Percentiles rank a stretch among this genome's conserved stretches.
Conservation (phyloP, 805 yeast species). For the Saturnispora sekii region DNA sequence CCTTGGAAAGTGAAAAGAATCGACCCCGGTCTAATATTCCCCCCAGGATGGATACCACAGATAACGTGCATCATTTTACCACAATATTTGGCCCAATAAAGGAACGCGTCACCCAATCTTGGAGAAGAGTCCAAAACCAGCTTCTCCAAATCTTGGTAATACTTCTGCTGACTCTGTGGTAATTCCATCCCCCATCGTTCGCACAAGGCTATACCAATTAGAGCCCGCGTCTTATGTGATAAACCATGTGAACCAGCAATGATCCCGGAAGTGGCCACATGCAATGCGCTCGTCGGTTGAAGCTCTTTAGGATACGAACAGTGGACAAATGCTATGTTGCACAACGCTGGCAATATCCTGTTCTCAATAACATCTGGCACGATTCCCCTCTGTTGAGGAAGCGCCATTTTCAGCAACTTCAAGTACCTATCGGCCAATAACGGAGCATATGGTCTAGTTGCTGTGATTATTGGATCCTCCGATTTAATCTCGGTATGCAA, state of each 20-base stretch:
- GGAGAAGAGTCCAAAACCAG: conserved; percentile 37
- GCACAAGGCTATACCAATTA: conserved; percentile 64
- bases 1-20: conserved; percentile 35
- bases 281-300: conserved; percentile 66
- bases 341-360: conserved; percentile 60
- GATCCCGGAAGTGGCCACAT: conserved; percentile 64
- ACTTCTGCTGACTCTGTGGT: conserved; percentile 43
- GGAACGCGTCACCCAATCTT: conserved; percentile 33
- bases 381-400: conserved; percentile 37
- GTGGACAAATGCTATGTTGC: conserved; percentile 68
- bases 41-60: conserved; percentile 78
- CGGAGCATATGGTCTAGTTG: conserved; percentile 66
- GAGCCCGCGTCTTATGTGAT: conserved; percentile 60
- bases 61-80: conserved; percentile 70
- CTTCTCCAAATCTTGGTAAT: conserved; percentile 37
- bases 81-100: conserved; percentile 67
- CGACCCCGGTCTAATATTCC: conserved; percentile 56
- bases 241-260: conserved; percentile 70
- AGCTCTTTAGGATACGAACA: conserved; percentile 69
- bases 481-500: conserved; percentile 47
- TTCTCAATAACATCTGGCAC: conserved; percentile 50
- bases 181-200: conserved; percentile 79
- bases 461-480: conserved; percentile 62
- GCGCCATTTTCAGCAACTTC: conserved; percentile 42
- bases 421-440: conserved; percentile 48